These are phyloP conservation scores for Metrosideros polymorpha DNA, from an alignment of 441 rosid genomes.

Conservation along the genomic window DNA sequence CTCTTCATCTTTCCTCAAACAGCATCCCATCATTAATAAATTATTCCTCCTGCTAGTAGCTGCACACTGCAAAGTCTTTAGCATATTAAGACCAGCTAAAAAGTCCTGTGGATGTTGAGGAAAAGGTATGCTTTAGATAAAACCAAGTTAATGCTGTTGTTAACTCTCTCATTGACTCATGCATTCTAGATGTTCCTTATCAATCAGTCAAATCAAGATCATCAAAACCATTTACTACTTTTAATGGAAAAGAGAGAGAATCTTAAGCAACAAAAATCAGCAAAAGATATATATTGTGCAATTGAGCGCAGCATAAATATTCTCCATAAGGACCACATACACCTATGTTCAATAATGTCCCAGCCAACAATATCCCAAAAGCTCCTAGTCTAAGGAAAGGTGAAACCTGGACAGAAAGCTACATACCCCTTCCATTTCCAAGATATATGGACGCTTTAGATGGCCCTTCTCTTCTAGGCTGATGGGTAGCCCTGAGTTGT, in stretches of 20 bases:
- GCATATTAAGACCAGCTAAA: not conserved
- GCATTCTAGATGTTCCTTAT: not conserved
- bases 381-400: not conserved
- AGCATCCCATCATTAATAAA: not conserved
- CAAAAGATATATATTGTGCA: not conserved
- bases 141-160: not conserved
- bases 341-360: not conserved
- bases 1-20: not conserved
- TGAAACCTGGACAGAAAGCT: not conserved
- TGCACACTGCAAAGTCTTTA: not conserved
- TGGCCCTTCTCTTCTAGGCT: constrained; percentile 56
- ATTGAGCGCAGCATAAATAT: not conserved
- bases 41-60: not conserved
- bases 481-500: constrained; percentile 44
- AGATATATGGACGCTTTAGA: constrained; percentile 69
- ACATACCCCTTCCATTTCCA: constrained; percentile 72
- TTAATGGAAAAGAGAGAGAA: not conserved
- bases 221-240: not conserved
- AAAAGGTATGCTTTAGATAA: not conserved
- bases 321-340: not conserved
- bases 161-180: not conserved
- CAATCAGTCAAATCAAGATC: not conserved
- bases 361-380: not conserved
- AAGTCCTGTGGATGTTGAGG: not conserved
- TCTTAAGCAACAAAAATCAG: not conserved